phyloP scores from a whole-genome alignment of 495 filamentous ascomycete genomes.

The Penicillium mononematosum region DNA sequence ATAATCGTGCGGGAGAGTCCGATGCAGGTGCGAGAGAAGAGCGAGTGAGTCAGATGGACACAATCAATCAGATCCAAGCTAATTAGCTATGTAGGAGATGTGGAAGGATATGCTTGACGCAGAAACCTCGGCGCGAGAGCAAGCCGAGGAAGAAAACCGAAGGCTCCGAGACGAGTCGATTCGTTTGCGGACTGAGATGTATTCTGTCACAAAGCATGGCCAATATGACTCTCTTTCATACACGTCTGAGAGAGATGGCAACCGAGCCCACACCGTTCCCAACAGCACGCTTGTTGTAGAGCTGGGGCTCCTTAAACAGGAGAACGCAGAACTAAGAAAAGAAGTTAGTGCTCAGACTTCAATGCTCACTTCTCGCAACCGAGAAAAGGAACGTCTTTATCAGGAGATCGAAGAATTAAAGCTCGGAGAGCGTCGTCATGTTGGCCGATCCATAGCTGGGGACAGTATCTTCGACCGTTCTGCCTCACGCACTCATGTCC shows the following conservation, averaged over 20 bases:
- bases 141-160: constrained; percentile 84
- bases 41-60: constrained; percentile 46
- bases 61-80: not conserved
- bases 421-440: constrained; percentile 71
- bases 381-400: constrained; percentile 90
- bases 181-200: constrained; percentile 67
- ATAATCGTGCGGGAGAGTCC: constrained; percentile 60
- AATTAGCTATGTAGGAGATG: constrained; percentile 56
- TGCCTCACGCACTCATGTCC: constrained; percentile 75
- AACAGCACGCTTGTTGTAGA: constrained; percentile 69
- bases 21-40: constrained; percentile 79
- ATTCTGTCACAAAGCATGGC: constrained; percentile 34
- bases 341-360: constrained; percentile 95
- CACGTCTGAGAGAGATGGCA: constrained; percentile 58
- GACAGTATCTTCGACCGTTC: constrained; percentile 93
- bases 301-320: constrained; percentile 76
- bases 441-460: constrained; percentile 63
- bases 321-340: constrained; percentile 87
- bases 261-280: constrained; percentile 56
- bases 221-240: constrained; percentile 61
- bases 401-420: constrained; percentile 98
- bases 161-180: constrained; percentile 81
- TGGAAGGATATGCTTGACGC: constrained; percentile 96
- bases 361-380: constrained; percentile 94
- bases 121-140: constrained; percentile 84